phyloP scores from a whole-genome alignment of 495 filamentous ascomycete genomes.

The Talaromyces thailandensis region DNA sequence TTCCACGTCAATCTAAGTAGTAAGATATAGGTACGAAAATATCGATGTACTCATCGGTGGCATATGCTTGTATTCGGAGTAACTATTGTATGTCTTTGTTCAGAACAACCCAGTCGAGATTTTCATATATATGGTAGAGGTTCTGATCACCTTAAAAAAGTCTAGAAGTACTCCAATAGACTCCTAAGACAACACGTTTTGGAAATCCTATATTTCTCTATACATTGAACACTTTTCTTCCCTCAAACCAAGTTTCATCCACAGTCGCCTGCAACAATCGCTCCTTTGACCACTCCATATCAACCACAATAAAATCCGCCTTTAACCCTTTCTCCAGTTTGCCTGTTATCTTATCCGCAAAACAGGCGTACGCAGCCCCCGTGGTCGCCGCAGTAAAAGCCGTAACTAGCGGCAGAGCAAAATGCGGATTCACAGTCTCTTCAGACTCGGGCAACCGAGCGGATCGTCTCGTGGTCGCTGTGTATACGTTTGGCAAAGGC shows the following conservation, averaged over 20 bases:
- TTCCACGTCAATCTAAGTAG: background rate
- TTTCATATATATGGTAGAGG: too few species aligned
- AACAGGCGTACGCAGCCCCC: slow-evolving; percentile 49
- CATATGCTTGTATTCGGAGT: background rate
- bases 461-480: slow-evolving; percentile 48
- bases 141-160: too few species aligned
- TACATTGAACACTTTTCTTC: slow-evolving; percentile 34
- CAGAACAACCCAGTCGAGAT: too few species aligned
- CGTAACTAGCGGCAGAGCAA: slow-evolving; percentile 40
- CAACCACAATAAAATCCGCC: slow-evolving; percentile 50
- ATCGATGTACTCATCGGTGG: background rate
- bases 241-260: slow-evolving; percentile 47
- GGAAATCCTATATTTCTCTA: background rate
- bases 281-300: slow-evolving; percentile 47
- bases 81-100: too few species aligned
- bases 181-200: background rate
- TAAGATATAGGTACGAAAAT: background rate
- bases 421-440: slow-evolving; percentile 43
- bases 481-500: slow-evolving; percentile 49
- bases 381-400: slow-evolving; percentile 46
- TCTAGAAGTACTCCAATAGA: background rate
- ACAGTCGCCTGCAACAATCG: slow-evolving; percentile 42
- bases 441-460: slow-evolving; percentile 39
- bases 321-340: slow-evolving; percentile 36
- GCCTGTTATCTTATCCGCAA: slow-evolving; percentile 44